Evolutionary conservation across 2,329 filamentous ascomycete species (phyloP), one percentile per base, ranked within the genome.

Genomic region (Mycosphaerella sp.): DNA sequence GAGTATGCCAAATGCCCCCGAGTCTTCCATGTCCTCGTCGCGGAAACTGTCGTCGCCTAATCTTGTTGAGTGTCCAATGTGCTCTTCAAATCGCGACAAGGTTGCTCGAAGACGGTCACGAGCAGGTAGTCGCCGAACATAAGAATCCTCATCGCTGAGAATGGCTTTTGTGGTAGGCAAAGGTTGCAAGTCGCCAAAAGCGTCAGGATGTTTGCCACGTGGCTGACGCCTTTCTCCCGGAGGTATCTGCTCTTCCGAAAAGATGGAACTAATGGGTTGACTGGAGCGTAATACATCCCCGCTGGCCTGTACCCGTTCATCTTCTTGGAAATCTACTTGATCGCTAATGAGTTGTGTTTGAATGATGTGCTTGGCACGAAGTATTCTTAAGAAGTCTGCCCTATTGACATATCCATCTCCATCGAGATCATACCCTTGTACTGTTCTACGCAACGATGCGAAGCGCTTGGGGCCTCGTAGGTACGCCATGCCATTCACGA

Each of bases 341-440:
- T 97, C 91, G 53, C 82, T 81, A 54, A 93, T 89, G 70, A 95
- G 84, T 65, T 95, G 87, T 64, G 90, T 89, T 65, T 89, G 93
- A 7, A 96, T 79, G 2, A 87, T 84, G 68, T 95, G 97, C 68
- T 94, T 95, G 0, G 91, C 91, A 39, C 88, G 79, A 69, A 97
- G 95, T 71, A 98, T 86, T 50, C 90, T 83, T 28, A 97, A 71
- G 62, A 96, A 94, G 67, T 98, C 91, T 60, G 85, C 84, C 13
- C 93, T 80, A 61, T 85, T 84, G 37, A 97, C 85, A 59, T 80
- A 94, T 9, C 90, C 90, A 69, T 97, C 90, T 1, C 80, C 79
- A 62, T 97, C 88, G 44, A 95, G 81, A 63, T 98, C 93, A 64
- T 95, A 97, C 10, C 89, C 90, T 50, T 87, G 80, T 64, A 97